These are phyloP conservation scores for Raphidocelis subcapitata DNA, from an alignment of 139 green algal species.

Conservation along the genomic window DNA sequence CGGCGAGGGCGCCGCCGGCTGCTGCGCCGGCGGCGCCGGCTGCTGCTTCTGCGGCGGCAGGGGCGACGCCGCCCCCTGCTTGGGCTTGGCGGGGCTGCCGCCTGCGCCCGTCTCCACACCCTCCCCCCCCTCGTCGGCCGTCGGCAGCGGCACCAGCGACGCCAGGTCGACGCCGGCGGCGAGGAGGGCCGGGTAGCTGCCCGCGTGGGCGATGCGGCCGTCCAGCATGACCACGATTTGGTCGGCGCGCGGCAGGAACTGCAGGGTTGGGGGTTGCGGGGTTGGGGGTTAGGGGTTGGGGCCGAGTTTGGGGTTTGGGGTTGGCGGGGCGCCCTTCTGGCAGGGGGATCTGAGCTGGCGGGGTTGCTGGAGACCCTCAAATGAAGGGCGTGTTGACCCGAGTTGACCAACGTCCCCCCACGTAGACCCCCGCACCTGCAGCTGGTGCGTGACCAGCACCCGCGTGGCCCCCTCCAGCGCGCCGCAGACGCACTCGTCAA, in stretches of 20 bases:
- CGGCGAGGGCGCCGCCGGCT: not conserved
- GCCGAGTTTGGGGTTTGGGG: too few species aligned
- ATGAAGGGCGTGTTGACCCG: not conserved
- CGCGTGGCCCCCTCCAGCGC: too few species aligned
- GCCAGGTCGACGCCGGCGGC: constrained; percentile 50
- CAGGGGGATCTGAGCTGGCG: too few species aligned
- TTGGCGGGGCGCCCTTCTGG: too few species aligned
- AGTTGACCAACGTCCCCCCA: not conserved
- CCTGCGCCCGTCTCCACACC: not conserved
- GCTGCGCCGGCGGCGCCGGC: not conserved
- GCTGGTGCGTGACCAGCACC: constrained; percentile 87
- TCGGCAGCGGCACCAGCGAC: constrained; percentile 16
- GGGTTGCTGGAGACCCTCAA: too few species aligned
- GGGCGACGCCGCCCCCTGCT: too few species aligned
- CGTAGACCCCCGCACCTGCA: constrained; percentile 43
- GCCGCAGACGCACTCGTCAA: too few species aligned
- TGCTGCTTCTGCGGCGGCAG: too few species aligned
- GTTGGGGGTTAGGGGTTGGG: too few species aligned
- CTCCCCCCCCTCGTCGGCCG: constrained; percentile 14
- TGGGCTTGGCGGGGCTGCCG: too few species aligned
- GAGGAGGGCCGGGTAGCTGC: constrained; percentile 58
- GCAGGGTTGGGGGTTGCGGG: too few species aligned
- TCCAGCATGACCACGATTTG: constrained; percentile 81
- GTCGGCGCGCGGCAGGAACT: constrained; percentile 88
- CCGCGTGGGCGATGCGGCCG: constrained; percentile 66